These are phyloP conservation scores for Carex pumila DNA, from an alignment of 176 grass and related monocot species.

Conservation along the genomic window DNA sequence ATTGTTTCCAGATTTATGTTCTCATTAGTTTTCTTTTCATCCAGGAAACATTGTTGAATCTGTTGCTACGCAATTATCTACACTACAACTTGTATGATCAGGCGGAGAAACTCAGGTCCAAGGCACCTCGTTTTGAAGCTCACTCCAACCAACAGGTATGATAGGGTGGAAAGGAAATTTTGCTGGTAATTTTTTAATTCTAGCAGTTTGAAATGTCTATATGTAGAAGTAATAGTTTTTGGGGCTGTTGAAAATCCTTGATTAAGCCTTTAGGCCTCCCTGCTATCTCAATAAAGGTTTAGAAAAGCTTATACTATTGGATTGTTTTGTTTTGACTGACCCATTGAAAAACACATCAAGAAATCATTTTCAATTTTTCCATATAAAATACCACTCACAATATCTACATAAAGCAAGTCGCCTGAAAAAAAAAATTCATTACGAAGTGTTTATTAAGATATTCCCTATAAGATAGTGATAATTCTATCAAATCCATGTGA, in stretches of 20 bases:
- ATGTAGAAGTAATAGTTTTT: not conserved
- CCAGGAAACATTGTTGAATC: constrained; percentile 89
- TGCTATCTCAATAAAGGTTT: not conserved
- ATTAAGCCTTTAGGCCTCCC: not conserved
- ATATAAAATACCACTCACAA: not conserved
- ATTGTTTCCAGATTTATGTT: not conserved
- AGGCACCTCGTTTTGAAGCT: constrained; percentile 88
- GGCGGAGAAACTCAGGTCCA: constrained; percentile 88
- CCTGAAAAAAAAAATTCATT: not conserved
- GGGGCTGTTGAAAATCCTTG: not conserved
- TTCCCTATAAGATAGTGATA: not conserved
- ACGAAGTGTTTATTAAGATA: not conserved
- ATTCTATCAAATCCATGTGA: not conserved
- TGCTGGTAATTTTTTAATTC: not conserved
- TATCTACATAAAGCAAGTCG: not conserved
- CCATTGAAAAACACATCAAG: not conserved
- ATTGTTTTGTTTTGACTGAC: not conserved
- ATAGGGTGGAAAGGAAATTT: not conserved
- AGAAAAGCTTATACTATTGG: not conserved
- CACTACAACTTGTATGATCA: constrained; percentile 91
- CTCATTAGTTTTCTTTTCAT: constrained; percentile 4
- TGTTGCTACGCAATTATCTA: constrained; percentile 97
- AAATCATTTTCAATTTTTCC: not conserved
- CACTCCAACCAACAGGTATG: constrained; percentile 86
- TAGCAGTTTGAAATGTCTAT: not conserved